phyloP scores from a whole-genome alignment of 2,329 filamentous ascomycete species.

The Cryphonectria naterciae region DNA sequence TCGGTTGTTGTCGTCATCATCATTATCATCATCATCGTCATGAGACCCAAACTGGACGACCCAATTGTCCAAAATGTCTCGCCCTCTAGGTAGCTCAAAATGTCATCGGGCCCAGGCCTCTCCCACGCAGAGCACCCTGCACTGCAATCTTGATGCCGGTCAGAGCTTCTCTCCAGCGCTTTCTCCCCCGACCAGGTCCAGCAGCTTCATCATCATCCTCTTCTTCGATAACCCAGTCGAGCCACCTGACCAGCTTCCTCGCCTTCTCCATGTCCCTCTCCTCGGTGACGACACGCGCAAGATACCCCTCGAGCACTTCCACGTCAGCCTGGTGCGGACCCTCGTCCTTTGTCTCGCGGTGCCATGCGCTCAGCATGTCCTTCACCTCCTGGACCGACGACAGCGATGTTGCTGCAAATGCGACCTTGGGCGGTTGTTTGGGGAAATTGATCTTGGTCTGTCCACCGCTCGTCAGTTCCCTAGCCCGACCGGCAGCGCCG shows the following conservation, averaged over 20 bases:
- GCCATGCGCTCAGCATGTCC: constrained; percentile 76
- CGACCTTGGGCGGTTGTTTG: constrained; percentile 48
- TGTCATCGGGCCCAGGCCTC: constrained; percentile 61
- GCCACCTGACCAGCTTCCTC: constrained; percentile 83
- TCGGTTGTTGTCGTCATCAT: background rate
- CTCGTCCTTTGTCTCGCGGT: constrained; percentile 69
- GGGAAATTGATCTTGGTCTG: constrained; percentile 54
- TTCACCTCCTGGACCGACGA: constrained; percentile 65
- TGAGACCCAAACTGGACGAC: background rate
- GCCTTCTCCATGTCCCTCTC: constrained; percentile 86
- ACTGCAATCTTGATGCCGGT: constrained; percentile 52
- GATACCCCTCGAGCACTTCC: constrained; percentile 71
- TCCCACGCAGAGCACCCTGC: constrained; percentile 57
- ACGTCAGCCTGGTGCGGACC: constrained; percentile 83
- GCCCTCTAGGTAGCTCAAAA: constrained; percentile 40
- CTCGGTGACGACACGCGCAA: constrained; percentile 71
- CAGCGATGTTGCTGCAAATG: constrained; percentile 49
- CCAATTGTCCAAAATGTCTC: constrained; percentile 6
- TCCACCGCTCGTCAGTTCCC: constrained; percentile 32
- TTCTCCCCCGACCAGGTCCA: constrained; percentile 40
- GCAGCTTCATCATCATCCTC: constrained; percentile 42
- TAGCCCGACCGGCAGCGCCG: constrained; percentile 19
- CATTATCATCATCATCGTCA: background rate
- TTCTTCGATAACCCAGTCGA: constrained; percentile 58
- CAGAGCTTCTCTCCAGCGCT: constrained; percentile 52